Evolutionary conservation across 805 yeast genomes (phyloP).

Genomic region (Jamesozyma gamospora): DNA sequence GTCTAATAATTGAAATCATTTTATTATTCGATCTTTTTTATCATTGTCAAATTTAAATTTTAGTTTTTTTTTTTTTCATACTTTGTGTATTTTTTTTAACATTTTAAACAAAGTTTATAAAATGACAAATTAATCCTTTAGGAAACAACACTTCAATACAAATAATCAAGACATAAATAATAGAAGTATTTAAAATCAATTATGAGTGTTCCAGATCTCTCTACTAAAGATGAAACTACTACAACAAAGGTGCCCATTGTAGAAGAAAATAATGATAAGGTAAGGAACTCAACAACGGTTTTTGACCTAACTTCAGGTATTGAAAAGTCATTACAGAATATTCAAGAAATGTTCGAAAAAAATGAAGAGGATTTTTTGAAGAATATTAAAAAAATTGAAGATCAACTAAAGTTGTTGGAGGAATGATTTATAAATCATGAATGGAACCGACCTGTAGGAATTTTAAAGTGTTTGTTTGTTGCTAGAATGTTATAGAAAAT

Average conservation of each 20-base stretch:
- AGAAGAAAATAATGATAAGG: not conserved
- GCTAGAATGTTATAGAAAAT: no score
- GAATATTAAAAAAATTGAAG: conserved; percentile 14
- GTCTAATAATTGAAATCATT: not conserved
- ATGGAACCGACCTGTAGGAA: no score
- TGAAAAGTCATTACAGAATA: conserved; percentile 16
- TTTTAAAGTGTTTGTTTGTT: no score
- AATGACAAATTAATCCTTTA: no score
- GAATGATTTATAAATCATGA: not conserved
- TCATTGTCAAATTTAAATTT: not conserved
- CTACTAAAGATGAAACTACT: no score
- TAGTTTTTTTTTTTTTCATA: not conserved
- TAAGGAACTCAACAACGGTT: conserved; percentile 10
- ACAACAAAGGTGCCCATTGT: not conserved
- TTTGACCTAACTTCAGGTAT: conserved; percentile 24
- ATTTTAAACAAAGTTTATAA: no score
- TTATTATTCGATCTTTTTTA: not conserved
- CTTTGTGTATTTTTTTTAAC: no score
- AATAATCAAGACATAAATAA: no score
- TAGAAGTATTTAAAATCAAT: no score
- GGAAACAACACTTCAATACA: no score
- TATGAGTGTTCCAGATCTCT: no score
- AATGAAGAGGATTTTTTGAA: conserved; percentile 18
- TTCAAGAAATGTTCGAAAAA: conserved; percentile 10
- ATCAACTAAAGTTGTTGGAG: conserved; percentile 12